Evolutionary conservation across 148 eudicot species (phyloP).

Genomic region (Cornus controversa): DNA sequence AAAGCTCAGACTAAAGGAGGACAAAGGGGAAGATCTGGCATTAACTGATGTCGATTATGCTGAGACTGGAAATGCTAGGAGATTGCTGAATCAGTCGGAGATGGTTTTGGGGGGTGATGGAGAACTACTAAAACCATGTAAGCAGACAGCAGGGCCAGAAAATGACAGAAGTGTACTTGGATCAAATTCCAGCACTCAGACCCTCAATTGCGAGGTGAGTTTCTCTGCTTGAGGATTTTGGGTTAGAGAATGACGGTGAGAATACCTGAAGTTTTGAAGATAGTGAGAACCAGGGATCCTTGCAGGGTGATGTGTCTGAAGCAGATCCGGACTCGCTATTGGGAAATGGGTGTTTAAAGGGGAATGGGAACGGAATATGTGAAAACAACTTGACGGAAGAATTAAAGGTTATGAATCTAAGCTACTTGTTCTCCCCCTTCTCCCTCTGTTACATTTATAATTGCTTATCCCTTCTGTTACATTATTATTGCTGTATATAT

Average conservation of each 20-base stretch:
- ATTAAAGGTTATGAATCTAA: conserved; percentile 48
- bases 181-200: conserved; percentile 29
- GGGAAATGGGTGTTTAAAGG: conserved; percentile 38
- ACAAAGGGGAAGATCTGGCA: conserved; percentile 7
- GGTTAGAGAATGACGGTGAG: conserved; percentile 35
- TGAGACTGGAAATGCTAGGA: conserved; percentile 25
- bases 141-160: conserved; percentile 21
- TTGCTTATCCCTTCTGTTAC: background rate
- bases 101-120: conserved; percentile 26
- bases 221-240: conserved; percentile 44
- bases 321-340: conserved; percentile 28
- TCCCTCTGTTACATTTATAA: background rate
- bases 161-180: conserved; percentile 15
- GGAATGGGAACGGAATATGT: conserved; percentile 41
- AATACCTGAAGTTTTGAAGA: conserved; percentile 38
- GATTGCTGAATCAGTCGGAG: conserved; percentile 29
- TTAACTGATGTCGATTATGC: conserved; percentile 16
- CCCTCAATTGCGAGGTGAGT: conserved; percentile 55
- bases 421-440: background rate
- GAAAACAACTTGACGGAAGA: conserved; percentile 51
- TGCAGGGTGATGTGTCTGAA: conserved; percentile 53
- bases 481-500: background rate
- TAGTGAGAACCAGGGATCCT: conserved; percentile 50
- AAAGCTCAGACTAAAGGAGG: conserved; percentile 11
- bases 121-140: conserved; percentile 26